phyloP scores from a whole-genome alignment of 1,139 yeast species.

The Lizanozyma gosingica region DNA sequence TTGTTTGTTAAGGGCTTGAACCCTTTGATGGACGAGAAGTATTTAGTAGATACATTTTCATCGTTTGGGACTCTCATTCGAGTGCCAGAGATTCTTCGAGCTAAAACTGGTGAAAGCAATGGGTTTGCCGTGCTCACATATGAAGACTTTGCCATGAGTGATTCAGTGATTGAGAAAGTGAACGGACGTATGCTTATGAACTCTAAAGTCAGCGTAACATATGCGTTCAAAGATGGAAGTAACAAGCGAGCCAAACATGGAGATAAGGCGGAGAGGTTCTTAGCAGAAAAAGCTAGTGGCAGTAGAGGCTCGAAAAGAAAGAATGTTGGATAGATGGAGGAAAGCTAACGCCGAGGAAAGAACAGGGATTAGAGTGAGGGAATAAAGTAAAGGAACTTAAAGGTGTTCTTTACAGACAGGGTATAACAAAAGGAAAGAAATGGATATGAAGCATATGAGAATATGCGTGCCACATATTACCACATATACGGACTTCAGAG shows the following conservation, averaged over 20 bases:
- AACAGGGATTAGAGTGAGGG: too few relatives aligned
- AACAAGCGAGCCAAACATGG: slow-evolving; percentile 59
- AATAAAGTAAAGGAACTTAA: too few relatives aligned
- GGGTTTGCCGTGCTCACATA: slow-evolving; percentile 52
- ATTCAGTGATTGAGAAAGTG: slow-evolving; percentile 62
- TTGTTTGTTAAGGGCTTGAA: slow-evolving; percentile 67
- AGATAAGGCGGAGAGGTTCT: slow-evolving; percentile 63
- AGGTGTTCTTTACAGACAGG: too few relatives aligned
- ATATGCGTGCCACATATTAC: too few relatives aligned
- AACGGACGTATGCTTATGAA: slow-evolving; percentile 66
- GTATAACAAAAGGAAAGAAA: too few relatives aligned
- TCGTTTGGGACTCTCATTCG: slow-evolving; percentile 58
- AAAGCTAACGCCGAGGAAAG: background rate
- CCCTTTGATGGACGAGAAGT: slow-evolving; percentile 56
- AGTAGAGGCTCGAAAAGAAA: too few relatives aligned
- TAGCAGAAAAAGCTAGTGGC: slow-evolving; percentile 55
- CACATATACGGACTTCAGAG: too few relatives aligned
- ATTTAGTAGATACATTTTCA: slow-evolving; percentile 51
- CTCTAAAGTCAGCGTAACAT: slow-evolving; percentile 48
- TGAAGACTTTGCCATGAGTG: slow-evolving; percentile 61
- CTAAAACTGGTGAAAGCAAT: slow-evolving; percentile 41
- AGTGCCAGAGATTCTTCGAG: slow-evolving; percentile 47
- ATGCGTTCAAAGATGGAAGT: slow-evolving; percentile 64
- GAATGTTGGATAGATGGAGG: too few relatives aligned
- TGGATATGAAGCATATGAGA: too few relatives aligned